Conservation (phyloP, 148 eudicot genomes). For the Rheum nobile region DNA sequence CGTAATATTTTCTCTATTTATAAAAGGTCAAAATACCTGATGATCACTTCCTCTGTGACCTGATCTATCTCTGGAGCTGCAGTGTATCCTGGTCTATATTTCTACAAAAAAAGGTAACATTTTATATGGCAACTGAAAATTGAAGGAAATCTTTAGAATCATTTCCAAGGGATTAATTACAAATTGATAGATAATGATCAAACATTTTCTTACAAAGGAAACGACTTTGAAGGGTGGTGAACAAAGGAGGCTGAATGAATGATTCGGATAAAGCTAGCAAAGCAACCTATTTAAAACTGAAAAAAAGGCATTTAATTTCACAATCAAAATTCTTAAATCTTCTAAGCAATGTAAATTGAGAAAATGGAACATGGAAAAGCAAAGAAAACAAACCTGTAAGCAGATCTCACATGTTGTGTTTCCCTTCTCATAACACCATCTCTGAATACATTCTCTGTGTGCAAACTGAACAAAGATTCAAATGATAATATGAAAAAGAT, state of each 20-base stretch:
- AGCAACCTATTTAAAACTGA: no score
- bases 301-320: not conserved
- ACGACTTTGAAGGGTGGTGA: no score
- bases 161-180: not conserved
- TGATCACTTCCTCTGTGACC: slow-evolving; percentile 28
- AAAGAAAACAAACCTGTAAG: slow-evolving; percentile 53
- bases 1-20: not conserved
- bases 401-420: slow-evolving; percentile 84
- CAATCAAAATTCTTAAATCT: not conserved
- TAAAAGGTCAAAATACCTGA: slow-evolving; percentile 30
- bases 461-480: slow-evolving; percentile 45
- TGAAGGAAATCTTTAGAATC: no score
- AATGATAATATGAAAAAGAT: not conserved
- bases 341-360: not conserved
- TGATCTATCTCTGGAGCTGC: slow-evolving; percentile 34
- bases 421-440: slow-evolving; percentile 95
- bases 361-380: slow-evolving; percentile 2
- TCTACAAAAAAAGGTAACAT: slow-evolving; percentile 31
- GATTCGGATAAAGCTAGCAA: no score
- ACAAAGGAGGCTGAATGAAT: not conserved
- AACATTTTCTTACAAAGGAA: not conserved
- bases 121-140: no score
- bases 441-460: slow-evolving; percentile 92
- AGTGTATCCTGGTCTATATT: slow-evolving; percentile 67
- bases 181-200: not conserved